These are phyloP conservation scores for Poronia punctata DNA, from an alignment of 495 filamentous ascomycete species.

Conservation along the genomic window DNA sequence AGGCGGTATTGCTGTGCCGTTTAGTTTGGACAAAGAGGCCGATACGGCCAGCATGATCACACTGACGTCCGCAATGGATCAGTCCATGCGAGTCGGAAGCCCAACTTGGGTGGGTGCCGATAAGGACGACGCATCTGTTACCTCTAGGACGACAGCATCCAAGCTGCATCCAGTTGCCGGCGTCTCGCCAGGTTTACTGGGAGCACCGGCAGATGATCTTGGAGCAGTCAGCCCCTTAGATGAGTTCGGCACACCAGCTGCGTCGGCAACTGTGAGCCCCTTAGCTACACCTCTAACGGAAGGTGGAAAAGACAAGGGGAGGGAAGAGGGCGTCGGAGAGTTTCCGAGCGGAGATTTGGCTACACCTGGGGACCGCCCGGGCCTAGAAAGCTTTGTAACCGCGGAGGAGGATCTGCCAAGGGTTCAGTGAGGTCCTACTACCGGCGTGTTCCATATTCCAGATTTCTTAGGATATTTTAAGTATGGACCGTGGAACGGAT, in stretches of 20 bases:
- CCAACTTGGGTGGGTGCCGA: constrained; percentile 15
- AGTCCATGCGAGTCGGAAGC: constrained; percentile 16
- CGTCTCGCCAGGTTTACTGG: no score
- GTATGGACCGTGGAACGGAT: neutral
- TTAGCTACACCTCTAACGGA: neutral
- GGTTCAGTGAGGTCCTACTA: constrained; percentile 6
- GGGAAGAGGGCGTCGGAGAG: neutral
- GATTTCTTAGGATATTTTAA: no score
- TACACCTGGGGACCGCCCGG: no score
- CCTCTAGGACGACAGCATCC: neutral
- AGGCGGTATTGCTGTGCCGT: constrained; percentile 45
- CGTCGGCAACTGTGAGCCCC: neutral
- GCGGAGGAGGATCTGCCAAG: constrained; percentile 28
- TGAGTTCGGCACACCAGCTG: neutral
- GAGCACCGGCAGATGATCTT: no score
- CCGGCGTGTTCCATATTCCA: no score
- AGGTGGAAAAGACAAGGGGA: constrained; percentile 1
- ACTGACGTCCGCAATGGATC: constrained; percentile 29
- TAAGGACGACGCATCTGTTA: constrained; percentile 2
- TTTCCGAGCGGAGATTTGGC: no score
- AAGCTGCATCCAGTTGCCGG: constrained; percentile 6
- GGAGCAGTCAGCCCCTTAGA: no score
- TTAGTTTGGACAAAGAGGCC: constrained; percentile 40
- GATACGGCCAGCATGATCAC: constrained; percentile 52
- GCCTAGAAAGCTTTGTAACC: constrained; percentile 37